Percentiles rank a stretch among this genome's conserved stretches.
These are phyloP conservation scores for Backusella australiensis DNA, from an alignment of 192 early-diverging fungal genomes.

Conservation along the genomic window DNA sequence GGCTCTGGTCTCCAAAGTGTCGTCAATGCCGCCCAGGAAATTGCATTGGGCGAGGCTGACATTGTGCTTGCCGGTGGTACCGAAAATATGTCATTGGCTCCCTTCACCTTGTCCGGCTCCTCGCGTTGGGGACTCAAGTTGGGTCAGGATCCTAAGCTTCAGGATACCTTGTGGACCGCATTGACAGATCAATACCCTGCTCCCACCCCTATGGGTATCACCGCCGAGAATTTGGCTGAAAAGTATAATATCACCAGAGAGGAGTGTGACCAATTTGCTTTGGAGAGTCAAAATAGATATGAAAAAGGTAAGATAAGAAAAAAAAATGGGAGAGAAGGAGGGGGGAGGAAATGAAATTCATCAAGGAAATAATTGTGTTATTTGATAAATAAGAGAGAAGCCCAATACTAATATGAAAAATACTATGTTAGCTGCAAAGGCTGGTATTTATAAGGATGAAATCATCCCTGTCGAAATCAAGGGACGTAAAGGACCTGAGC, in stretches of 20 bases:
- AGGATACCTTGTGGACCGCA: conserved; percentile 84
- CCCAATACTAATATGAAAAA: not conserved
- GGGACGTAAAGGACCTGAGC: conserved; percentile 70
- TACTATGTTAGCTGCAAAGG: conserved; percentile 26
- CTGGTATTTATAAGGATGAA: conserved; percentile 78
- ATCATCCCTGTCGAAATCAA: conserved; percentile 84
- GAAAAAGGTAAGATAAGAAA: conserved; percentile 52
- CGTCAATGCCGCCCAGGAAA: conserved; percentile 93
- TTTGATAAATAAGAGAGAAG: not conserved
- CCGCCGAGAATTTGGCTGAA: conserved; percentile 88
- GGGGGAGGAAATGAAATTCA: too few species aligned
- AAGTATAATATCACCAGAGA: conserved; percentile 80
- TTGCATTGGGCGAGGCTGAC: conserved; percentile 76
- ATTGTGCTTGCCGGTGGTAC: conserved; percentile 88
- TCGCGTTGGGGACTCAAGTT: conserved; percentile 82
- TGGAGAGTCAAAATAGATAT: conserved; percentile 86
- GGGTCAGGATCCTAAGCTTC: conserved; percentile 85
- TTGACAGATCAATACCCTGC: conserved; percentile 84
- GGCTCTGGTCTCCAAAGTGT: conserved; percentile 96
- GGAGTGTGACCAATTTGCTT: conserved; percentile 84
- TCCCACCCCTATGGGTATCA: conserved; percentile 88
- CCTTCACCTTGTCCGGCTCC: conserved; percentile 72
- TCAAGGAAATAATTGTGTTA: not conserved
- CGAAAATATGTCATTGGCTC: conserved; percentile 94
- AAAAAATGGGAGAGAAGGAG: not conserved